Conservation (phyloP, 1,139 yeast species). For the Geotrichum bryndzae region DNA sequence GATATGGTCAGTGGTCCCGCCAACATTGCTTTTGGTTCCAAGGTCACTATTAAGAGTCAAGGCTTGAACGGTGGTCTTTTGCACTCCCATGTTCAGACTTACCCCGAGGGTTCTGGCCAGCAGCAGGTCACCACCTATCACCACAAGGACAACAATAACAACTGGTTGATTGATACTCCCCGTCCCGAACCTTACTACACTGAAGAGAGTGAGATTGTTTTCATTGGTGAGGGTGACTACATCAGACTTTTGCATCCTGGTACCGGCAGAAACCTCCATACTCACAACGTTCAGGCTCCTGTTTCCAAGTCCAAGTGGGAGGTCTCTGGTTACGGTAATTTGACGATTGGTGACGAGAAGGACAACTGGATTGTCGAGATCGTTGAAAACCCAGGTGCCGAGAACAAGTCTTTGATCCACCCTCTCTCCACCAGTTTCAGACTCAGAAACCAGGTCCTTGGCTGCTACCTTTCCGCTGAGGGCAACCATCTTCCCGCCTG, state of each 20-base stretch:
- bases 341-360: conserved; percentile 78
- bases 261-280: conserved; percentile 87
- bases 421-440: conserved; percentile 86
- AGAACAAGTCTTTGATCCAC: conserved; percentile 56
- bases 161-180: conserved; percentile 78
- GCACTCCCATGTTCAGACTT: conserved; percentile 91
- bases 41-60: conserved; percentile 77
- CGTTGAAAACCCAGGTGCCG: conserved; percentile 67
- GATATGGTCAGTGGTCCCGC: conserved; percentile 82
- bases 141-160: conserved; percentile 86
- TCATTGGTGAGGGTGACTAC: conserved; percentile 62
- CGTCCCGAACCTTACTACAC: conserved; percentile 54
- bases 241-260: conserved; percentile 72
- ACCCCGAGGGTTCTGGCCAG: conserved; percentile 92
- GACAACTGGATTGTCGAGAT: conserved; percentile 94
- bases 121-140: conserved; percentile 94
- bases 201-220: conserved; percentile 50
- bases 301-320: conserved; percentile 64
- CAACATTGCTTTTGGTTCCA: conserved; percentile 75
- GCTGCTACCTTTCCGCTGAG: conserved; percentile 82
- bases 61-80: conserved; percentile 88
- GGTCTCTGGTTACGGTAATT: conserved; percentile 90
- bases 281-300: conserved; percentile 81
- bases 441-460: conserved; percentile 57
- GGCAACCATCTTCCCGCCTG: conserved; percentile 82